Conservation (phyloP, 371 early-diverging fungal species). For the Sporodiniella umbellata region DNA sequence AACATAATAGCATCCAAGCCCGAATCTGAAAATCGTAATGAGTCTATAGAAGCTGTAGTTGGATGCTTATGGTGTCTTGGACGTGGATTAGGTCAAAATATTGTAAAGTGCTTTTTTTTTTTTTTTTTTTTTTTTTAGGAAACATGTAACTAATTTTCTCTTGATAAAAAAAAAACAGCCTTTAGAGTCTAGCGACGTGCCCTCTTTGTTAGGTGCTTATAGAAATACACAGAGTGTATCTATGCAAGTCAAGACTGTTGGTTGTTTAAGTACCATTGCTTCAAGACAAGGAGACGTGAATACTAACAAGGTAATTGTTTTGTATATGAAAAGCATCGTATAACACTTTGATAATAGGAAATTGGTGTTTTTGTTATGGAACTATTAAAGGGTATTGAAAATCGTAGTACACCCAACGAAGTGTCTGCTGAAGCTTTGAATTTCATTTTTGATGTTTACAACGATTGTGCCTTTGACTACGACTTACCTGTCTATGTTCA, state of each 20-base stretch:
- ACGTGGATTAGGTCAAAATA: constrained; percentile 59
- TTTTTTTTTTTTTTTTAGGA: not conserved
- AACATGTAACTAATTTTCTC: no score
- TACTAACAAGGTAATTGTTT: constrained; percentile 62
- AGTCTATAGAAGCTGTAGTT: constrained; percentile 60
- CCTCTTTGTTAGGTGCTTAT: constrained; percentile 50
- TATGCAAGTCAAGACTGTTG: constrained; percentile 70
- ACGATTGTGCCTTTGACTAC: constrained; percentile 81
- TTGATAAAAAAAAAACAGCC: constrained; percentile 31
- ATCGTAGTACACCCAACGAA: constrained; percentile 39
- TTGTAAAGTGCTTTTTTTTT: constrained; percentile 32
- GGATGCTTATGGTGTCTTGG: constrained; percentile 75
- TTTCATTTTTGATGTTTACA: constrained; percentile 85
- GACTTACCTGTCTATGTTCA: constrained; percentile 80
- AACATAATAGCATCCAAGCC: constrained; percentile 32
- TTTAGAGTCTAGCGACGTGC: constrained; percentile 42
- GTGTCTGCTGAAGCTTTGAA: constrained; percentile 76
- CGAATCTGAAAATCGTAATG: constrained; percentile 33
- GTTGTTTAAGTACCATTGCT: constrained; percentile 73
- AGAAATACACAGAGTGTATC: constrained; percentile 40
- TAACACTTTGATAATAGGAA: constrained; percentile 16
- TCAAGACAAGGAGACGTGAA: constrained; percentile 68
- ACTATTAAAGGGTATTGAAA: constrained; percentile 35
- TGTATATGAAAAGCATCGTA: constrained; percentile 9
- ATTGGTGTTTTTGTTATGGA: constrained; percentile 31